These are phyloP conservation scores for Gracilaria domingensis DNA, from an alignment of 23 red algal species.

Conservation along the genomic window DNA sequence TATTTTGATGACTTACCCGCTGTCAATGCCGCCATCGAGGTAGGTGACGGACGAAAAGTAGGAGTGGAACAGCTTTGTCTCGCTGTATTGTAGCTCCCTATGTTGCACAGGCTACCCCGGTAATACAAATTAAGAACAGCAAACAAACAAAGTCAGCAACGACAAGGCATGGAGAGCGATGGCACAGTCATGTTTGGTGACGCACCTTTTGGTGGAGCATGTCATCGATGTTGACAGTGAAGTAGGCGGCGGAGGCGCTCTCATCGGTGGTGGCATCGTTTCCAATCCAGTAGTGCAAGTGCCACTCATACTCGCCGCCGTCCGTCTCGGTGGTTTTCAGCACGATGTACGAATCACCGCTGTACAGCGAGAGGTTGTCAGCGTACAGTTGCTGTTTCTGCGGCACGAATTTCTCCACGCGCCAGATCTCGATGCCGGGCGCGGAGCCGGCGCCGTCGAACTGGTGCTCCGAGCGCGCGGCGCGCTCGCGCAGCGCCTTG, in stretches of 20 bases:
- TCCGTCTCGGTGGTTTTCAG: constrained; percentile 55
- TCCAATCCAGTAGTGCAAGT: constrained; percentile 79
- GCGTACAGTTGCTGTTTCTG: constrained; percentile 17
- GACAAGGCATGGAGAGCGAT: too few species aligned
- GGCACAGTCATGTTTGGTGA: too few species aligned
- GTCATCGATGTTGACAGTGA: constrained; percentile 86
- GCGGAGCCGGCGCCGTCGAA: constrained; percentile 66
- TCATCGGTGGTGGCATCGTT: constrained; percentile 80
- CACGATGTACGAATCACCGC: constrained; percentile 79
- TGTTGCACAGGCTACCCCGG: constrained; percentile 58
- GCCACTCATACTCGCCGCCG: constrained; percentile 54
- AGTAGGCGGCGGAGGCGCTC: constrained; percentile 72
- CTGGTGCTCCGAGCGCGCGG: constrained; percentile 68
- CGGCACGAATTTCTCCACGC: constrained; percentile 80
- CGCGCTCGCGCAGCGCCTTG: constrained; percentile 66
- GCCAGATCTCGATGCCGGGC: constrained; percentile 87
- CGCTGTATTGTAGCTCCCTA: constrained; percentile 74
- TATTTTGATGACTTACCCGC: constrained; percentile 39
- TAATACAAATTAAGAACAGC: too few species aligned
- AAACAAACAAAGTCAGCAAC: too few species aligned
- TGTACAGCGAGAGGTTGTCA: constrained; percentile 60
- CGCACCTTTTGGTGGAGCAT: constrained; percentile 47
- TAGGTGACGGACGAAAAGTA: constrained; percentile 74
- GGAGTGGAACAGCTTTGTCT: constrained; percentile 62
- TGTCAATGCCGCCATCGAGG: constrained; percentile 76